Evolutionary conservation across 306 rosid genomes (phyloP), one percentile per base, ranked within the genome.

Genomic region (Hippophae gyantsensis): DNA sequence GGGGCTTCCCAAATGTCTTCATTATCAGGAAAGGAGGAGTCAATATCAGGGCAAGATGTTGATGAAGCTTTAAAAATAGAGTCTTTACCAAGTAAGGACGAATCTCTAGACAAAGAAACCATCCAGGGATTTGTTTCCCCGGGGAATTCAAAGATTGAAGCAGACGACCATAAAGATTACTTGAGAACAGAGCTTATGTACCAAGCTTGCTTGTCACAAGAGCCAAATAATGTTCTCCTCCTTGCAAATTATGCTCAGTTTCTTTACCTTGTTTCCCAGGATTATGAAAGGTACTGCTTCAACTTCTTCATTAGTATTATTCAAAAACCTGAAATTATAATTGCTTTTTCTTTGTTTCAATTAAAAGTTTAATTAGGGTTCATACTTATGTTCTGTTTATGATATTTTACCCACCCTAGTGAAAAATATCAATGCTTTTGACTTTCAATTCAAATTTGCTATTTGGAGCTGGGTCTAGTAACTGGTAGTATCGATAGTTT

Each of bases 211-310:
- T 50, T 90, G 69, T 67, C 81, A 43, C 72, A 61, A 32, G 92
- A 90, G 6, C 96, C 96, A 8, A 74, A 54, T 63, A 90, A 87
- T 13, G 11, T 82, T 23, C 90, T 90, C 1, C 85, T 90, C 2
- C 89, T 90, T 3, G 80, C 95, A 54, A 90, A 90, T 63, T 90
- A 83, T 69, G 98, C 96, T 6, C 98, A 90, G 74, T 90, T 90
- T 57, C 98, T 90, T 60, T 76, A 67, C 76, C 78, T 78, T 44
- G 95, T 90, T 23, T 72, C 72, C 25, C 98, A 78, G 6, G 89
- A 87, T 23, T 66, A 70, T 47, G 89, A 85, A 63, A 87, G 98
- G 98, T 90, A 61, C 64, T 9, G 49, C 10, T n/a, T 47, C 2
- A 8, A 43, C 38, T 2, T 32, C 38, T 32, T 32, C 38, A 2